Evolutionary conservation across 495 filamentous ascomycete genomes (phyloP), one percentile per base, ranked within the genome.

Genomic region (Hypoxylon perforatum): DNA sequence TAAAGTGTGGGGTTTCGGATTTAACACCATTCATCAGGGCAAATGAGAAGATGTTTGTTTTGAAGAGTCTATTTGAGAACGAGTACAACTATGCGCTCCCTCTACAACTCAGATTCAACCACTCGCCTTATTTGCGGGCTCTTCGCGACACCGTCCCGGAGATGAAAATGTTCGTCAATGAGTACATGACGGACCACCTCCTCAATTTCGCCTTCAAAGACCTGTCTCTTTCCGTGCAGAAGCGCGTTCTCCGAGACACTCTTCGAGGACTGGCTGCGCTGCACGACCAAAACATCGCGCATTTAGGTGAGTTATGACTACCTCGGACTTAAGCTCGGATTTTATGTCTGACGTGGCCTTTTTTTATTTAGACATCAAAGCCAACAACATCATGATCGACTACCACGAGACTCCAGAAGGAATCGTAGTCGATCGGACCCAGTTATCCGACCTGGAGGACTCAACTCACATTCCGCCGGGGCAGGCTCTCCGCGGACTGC

Each of bases 211-310:
- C 70, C 50, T 77, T 77, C 45, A 77, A 80, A 51, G 59, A 76
- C 46, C 48, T 82, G 12, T 61, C 80, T 18, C 39, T 80, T 25
- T 44, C 54, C 10, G 53, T 68, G 54, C 79, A 66, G 23, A 84
- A 84, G 61, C 67, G 73, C 44, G 77, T 83, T 47, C 78, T 83
- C 39, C 77, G 79, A 63, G 75, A 80, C 65, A 73, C 75, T 25
- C 69, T 83, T 21, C 73, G 65, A 45, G 81, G 82, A 6, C 68
- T 84, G 54, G 76, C 78, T 52, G 77, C 74, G 23, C 68, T 84
- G 52, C 81, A 84, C 67, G 73, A 80, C 56, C 76, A 75, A 62
- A 77, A 84, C 63, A 80, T 84, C 58, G 79, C 81, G 23, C 81
- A 84, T 69, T 76, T 73, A 50, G 80, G 80, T 80, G 63, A 53